These are phyloP conservation scores for Phialocephala sp. DNA, from an alignment of 2,329 filamentous ascomycete genomes.

Conservation along the genomic window DNA sequence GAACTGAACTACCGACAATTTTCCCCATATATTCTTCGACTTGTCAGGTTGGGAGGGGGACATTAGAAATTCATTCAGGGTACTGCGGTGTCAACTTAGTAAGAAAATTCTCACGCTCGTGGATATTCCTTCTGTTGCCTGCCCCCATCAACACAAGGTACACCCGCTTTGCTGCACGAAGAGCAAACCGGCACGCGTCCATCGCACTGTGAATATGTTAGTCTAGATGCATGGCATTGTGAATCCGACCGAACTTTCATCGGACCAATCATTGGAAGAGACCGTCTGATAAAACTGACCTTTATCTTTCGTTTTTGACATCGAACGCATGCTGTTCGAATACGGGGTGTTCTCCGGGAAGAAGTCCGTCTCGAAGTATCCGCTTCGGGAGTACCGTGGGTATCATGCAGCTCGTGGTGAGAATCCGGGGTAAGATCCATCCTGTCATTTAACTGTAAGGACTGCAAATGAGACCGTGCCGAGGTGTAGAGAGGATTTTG, in stretches of 20 bases:
- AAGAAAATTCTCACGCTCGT: constrained; percentile 41
- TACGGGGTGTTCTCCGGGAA: constrained; percentile 18
- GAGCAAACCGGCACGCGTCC: constrained; percentile 50
- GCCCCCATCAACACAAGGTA: constrained; percentile 51
- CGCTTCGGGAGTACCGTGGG: not conserved
- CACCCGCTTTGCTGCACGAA: constrained; percentile 50
- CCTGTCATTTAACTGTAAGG: not conserved
- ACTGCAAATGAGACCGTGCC: not conserved
- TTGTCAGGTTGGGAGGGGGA: not conserved
- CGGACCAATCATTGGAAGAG: not conserved
- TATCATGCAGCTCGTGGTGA: not conserved
- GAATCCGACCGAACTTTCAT: not conserved
- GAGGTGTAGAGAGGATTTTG: too few species aligned
- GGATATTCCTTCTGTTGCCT: constrained; percentile 48
- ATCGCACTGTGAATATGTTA: constrained; percentile 48
- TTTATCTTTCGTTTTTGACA: constrained; percentile 58
- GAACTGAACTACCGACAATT: not conserved
- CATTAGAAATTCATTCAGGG: constrained; percentile 16
- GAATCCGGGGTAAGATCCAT: not conserved
- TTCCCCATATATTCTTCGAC: not conserved
- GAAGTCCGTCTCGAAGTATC: not conserved
- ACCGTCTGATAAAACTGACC: constrained; percentile 38
- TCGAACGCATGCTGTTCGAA: constrained; percentile 33
- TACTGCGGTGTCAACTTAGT: not conserved
- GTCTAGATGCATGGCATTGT: not conserved